Conservation (phyloP, 331 rosid genomes). For the Telfairia occidentalis region DNA sequence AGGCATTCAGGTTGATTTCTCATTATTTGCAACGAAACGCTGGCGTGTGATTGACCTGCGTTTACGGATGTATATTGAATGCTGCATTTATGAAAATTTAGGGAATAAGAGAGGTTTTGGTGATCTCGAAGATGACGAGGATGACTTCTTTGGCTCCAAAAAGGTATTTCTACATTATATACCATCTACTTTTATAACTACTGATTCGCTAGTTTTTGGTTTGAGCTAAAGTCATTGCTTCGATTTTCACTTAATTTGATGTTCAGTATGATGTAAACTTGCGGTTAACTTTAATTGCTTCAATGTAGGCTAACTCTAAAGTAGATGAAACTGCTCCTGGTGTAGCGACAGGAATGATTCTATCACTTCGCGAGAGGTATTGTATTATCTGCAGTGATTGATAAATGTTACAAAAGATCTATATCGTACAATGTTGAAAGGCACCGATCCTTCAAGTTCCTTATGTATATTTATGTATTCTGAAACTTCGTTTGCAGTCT, state of each 20-base stretch:
- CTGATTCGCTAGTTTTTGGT: background rate
- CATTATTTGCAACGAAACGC: background rate
- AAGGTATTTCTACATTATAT: slow-evolving; percentile 30
- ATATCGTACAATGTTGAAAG: background rate
- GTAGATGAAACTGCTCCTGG: slow-evolving; percentile 80
- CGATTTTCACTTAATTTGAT: background rate
- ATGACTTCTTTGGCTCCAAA: slow-evolving; percentile 46
- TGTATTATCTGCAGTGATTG: background rate
- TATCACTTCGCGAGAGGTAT: slow-evolving; percentile 87
- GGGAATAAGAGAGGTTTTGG: slow-evolving; percentile 62
- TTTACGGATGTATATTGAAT: background rate
- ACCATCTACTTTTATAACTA: background rate
- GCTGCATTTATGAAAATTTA: slow-evolving; percentile 13
- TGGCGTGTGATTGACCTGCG: background rate
- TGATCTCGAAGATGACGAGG: slow-evolving; percentile 54
- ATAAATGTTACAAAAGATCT: background rate
- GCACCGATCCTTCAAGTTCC: background rate
- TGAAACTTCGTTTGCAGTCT: slow-evolving; percentile 46
- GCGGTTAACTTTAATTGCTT: background rate
- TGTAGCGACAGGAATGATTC: slow-evolving; percentile 81
- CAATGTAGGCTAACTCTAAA: slow-evolving; percentile 39
- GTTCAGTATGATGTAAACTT: background rate
- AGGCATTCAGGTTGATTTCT: slow-evolving; percentile 43
- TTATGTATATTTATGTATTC: slow-evolving; percentile 1
- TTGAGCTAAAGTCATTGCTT: background rate